Conservation (phyloP, 352 stramenopile genomes). For the Pythium phragmitis region DNA sequence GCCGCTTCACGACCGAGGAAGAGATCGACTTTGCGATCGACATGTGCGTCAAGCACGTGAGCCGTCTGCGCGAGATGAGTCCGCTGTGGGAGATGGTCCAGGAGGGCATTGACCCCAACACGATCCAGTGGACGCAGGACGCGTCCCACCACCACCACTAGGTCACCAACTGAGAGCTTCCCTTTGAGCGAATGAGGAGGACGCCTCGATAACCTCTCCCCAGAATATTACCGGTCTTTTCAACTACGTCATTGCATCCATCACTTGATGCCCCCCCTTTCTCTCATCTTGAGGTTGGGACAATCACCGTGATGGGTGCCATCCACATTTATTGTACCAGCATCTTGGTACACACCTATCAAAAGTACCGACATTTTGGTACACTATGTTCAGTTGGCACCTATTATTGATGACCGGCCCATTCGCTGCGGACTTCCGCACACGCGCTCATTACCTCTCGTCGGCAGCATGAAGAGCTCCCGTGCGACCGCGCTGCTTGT, state of each 20-base stretch:
- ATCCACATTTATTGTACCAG: too few relatives aligned
- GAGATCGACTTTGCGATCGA: slow-evolving; percentile 98
- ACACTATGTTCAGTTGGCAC: neutral
- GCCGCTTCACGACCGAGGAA: slow-evolving; percentile 97
- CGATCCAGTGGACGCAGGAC: slow-evolving; percentile 99
- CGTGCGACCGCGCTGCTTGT: slow-evolving; percentile 4
- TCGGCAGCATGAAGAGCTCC: neutral
- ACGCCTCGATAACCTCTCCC: too few relatives aligned
- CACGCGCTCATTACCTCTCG: neutral
- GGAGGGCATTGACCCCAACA: slow-evolving; percentile 99
- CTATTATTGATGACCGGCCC: neutral
- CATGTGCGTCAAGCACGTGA: slow-evolving; percentile 94
- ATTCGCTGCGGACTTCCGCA: neutral
- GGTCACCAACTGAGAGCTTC: neutral
- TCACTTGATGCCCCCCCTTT: neutral
- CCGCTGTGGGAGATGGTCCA: slow-evolving; percentile 99
- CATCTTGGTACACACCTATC: too few relatives aligned
- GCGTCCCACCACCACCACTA: slow-evolving; percentile 64
- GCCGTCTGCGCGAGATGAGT: slow-evolving; percentile 97
- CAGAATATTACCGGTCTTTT: too few relatives aligned
- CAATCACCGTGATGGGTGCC: too few relatives aligned
- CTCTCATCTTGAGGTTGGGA: neutral
- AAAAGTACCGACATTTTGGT: neutral
- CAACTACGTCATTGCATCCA: neutral
- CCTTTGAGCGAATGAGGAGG: too few relatives aligned